Conservation (phyloP, 768 basidiomycete genomes). For the Lanmaoa pseudosensibilis region DNA sequence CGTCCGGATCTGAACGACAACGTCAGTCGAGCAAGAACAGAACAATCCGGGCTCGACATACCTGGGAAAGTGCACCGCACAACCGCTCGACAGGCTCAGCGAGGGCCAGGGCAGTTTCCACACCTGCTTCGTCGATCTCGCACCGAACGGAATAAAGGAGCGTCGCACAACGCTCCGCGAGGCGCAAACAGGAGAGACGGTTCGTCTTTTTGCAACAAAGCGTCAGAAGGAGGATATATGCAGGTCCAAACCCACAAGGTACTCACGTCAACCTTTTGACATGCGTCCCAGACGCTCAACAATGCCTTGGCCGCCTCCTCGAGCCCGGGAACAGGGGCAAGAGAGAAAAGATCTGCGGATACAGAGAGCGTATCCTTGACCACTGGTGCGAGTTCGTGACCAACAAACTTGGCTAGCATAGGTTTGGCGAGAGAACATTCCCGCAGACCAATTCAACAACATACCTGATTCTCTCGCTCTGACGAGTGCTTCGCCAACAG, state of each 20-base stretch:
- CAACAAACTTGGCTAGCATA: conserved; percentile 30
- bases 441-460: not conserved
- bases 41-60: conserved; percentile 27
- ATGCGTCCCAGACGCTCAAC: conserved; percentile 63
- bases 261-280: conserved; percentile 61
- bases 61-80: conserved; percentile 42
- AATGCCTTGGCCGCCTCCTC: conserved; percentile 50
- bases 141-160: conserved; percentile 62
- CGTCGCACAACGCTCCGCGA: conserved; percentile 72
- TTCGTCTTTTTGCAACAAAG: conserved; percentile 49
- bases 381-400: conserved; percentile 35
- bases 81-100: conserved; percentile 42
- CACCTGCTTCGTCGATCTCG: conserved; percentile 61
- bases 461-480: conserved; percentile 23
- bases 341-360: conserved; percentile 39
- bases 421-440: conserved; percentile 2
- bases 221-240: not conserved
- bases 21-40: not conserved
- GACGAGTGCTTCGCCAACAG: conserved; percentile 23
- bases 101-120: conserved; percentile 49
- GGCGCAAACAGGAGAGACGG: conserved; percentile 62
- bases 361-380: conserved; percentile 38
- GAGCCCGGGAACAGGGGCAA: conserved; percentile 59
- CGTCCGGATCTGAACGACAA: conserved; percentile 39
- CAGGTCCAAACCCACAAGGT: not conserved